Evolutionary conservation across 169 alveolate species (phyloP), one percentile per base, ranked within the genome.

Genomic region (Plasmodium cynomolgi): DNA sequence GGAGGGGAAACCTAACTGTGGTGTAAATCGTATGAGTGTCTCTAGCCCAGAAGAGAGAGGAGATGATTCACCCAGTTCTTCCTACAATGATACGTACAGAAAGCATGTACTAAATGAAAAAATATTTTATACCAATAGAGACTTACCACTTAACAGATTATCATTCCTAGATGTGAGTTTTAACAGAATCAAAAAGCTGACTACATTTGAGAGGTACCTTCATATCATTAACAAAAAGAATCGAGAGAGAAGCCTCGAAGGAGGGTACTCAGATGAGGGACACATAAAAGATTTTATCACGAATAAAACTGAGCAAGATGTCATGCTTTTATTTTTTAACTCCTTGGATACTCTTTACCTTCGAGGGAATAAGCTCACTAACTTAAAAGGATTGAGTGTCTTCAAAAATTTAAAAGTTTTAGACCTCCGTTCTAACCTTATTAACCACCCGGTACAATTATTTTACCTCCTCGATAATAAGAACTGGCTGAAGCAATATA

Each of bases 361-460:
- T 33, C 54, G 85, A 34, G 93, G 93, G 37, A 85, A 85, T 39
- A 74, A 75, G 73, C 29, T 85, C 23, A 85, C 93, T 17, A 85
- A 85, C 80, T 56, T 85, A 33, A 85, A 85, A 56, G 93, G 93
- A 20, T 26, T 85, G 17, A 85, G 93, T 34, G 93, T 85, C 17
- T 85, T 85, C n/a, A 85, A 75, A 54, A 85, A 85, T 75, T 41
- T 85, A 29, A 85, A 85, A 17, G 34, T 75, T 0, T 37, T 85
- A 20, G 93, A 85, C 23, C 84, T 85, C 68, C 74, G 93, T 8
- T 85, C 93, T 1, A 85, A 85, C 73, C 50, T 85, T 1, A 85
- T 85, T 74, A 85, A 77, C 39, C 93, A 85, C 80, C 93, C 93
- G 34, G 93, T 85, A 6, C 93, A 85, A 85, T 54, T 85, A 4